Percentiles rank a stretch among this genome's conserved stretches.
Conservation (phyloP, 352 stramenopile genomes). For the Salisapilia sapeloensis region DNA sequence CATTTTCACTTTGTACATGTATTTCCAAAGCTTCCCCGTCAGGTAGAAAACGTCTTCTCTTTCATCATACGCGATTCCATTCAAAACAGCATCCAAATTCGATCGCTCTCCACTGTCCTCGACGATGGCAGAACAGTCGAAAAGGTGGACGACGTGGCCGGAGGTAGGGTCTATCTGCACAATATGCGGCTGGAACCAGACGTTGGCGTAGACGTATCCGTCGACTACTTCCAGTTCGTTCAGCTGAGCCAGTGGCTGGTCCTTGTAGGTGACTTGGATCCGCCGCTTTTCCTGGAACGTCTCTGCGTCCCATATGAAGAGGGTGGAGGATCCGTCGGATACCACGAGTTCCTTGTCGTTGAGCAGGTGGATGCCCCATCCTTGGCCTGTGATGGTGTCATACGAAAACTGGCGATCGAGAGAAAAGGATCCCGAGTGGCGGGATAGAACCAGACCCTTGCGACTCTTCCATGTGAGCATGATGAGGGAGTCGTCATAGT, state of each 20-base stretch:
- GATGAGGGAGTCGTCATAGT: conserved; percentile 47
- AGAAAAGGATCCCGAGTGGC: too few relatives aligned
- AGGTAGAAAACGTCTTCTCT: conserved; percentile 85
- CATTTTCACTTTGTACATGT: conserved; percentile 81
- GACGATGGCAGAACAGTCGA: conserved; percentile 63
- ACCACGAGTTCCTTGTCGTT: conserved; percentile 71
- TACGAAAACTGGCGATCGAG: conserved; percentile 59
- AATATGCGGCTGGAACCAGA: conserved; percentile 88
- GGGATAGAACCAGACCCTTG: conserved; percentile 77
- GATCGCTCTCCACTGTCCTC: conserved; percentile 26
- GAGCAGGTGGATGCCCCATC: conserved; percentile 83
- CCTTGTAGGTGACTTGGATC: conserved; percentile 38
- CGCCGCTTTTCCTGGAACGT: conserved; percentile 60
- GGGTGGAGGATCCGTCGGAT: conserved; percentile 77
- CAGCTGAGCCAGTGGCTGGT: conserved; percentile 37
- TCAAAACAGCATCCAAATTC: conserved; percentile 69
- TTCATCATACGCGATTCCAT: conserved; percentile 87
- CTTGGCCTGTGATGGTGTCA: conserved; percentile 61
- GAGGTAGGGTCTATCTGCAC: conserved; percentile 84
- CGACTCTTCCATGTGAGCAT: conserved; percentile 86
- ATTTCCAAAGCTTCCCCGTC: conserved; percentile 86
- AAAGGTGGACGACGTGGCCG: conserved; percentile 76
- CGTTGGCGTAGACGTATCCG: conserved; percentile 87
- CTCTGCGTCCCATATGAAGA: conserved; percentile 85
- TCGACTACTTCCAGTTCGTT: conserved; percentile 91